Percentiles rank a stretch among this genome's conserved stretches.
Evolutionary conservation across 2,329 filamentous ascomycete genomes (phyloP).

Genomic region (Helotiales sp.): DNA sequence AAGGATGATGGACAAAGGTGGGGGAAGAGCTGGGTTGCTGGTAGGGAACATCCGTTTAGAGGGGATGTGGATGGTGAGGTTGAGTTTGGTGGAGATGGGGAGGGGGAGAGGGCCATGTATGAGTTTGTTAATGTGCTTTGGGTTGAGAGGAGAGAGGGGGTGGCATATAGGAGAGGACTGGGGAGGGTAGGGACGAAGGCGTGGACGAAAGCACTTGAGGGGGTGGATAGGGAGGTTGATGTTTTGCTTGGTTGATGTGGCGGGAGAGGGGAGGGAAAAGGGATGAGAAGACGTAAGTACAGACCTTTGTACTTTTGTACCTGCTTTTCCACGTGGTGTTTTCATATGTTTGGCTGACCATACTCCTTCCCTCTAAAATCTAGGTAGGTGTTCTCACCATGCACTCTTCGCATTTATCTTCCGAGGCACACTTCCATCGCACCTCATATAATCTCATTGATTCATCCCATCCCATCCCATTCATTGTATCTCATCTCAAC

Average conservation of each 20-base stretch:
- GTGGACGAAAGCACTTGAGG: not conserved
- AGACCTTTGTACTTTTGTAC: not conserved
- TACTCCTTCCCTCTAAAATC: too few relatives aligned
- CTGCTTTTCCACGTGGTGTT: too few relatives aligned
- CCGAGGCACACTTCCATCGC: too few relatives aligned
- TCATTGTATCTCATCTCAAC: not conserved
- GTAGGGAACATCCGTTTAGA: not conserved
- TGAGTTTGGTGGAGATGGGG: not conserved
- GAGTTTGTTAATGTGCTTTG: constrained; percentile 13
- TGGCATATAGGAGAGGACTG: not conserved
- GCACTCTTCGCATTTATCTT: too few relatives aligned
- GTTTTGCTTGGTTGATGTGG: not conserved
- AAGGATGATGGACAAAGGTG: not conserved
- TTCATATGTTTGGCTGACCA: too few relatives aligned
- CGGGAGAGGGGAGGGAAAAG: not conserved
- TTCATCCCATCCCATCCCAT: not conserved
- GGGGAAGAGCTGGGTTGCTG: not conserved
- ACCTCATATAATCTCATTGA: too few relatives aligned
- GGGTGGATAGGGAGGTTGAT: constrained; percentile 4
- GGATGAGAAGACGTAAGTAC: not conserved
- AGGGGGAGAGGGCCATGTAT: not conserved
- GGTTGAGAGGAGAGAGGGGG: not conserved
- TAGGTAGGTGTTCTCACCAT: too few relatives aligned
- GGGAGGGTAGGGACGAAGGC: not conserved
- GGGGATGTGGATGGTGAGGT: constrained; percentile 5